Conservation (phyloP, 305 asterid genomes). For the Striga hermonthica region DNA sequence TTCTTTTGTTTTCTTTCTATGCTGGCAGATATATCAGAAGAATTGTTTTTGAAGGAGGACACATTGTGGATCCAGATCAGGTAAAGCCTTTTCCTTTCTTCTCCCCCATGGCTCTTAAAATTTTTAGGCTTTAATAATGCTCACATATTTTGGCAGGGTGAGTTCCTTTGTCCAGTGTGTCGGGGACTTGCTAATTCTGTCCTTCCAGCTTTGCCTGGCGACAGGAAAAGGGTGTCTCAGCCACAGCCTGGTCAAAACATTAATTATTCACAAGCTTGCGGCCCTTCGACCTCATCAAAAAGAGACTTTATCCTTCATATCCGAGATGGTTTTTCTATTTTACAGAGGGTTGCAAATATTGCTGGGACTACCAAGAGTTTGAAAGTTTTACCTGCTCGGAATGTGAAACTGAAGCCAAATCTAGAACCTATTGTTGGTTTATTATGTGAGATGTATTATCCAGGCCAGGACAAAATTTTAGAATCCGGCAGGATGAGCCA, state of each 20-base stretch:
- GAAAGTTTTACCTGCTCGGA: conserved; percentile 47
- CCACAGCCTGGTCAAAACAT: conserved; percentile 34
- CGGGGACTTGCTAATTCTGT: conserved; percentile 90
- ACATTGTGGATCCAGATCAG: conserved; percentile 93
- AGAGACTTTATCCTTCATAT: conserved; percentile 42
- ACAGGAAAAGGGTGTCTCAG: conserved; percentile 37
- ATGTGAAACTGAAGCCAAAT: conserved; percentile 46
- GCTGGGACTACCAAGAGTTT: conserved; percentile 49
- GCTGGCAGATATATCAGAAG: conserved; percentile 64
- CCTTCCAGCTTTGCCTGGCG: conserved; percentile 60
- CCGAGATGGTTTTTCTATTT: conserved; percentile 57
- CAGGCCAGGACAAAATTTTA: conserved; percentile 60
- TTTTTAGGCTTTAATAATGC: conserved; percentile 27
- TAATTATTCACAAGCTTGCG: conserved; percentile 32
- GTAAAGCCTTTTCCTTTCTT: conserved; percentile 40
- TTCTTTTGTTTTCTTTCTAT: conserved; percentile 16
- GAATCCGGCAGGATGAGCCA: conserved; percentile 67
- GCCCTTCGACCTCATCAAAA: conserved; percentile 38
- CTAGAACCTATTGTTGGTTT: conserved; percentile 57
- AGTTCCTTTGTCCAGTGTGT: conserved; percentile 98
- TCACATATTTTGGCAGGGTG: conserved; percentile 61
- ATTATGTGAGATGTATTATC: conserved; percentile 68
- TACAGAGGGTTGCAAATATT: conserved; percentile 58
- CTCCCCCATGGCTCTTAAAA: conserved; percentile 25
- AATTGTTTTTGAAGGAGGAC: conserved; percentile 93